A percentile compares a stretch with the other conserved stretches of the same genome.
Conservation (phyloP, 2,329 filamentous ascomycete genomes). For the Dryadomyces quercus-mongolicae region DNA sequence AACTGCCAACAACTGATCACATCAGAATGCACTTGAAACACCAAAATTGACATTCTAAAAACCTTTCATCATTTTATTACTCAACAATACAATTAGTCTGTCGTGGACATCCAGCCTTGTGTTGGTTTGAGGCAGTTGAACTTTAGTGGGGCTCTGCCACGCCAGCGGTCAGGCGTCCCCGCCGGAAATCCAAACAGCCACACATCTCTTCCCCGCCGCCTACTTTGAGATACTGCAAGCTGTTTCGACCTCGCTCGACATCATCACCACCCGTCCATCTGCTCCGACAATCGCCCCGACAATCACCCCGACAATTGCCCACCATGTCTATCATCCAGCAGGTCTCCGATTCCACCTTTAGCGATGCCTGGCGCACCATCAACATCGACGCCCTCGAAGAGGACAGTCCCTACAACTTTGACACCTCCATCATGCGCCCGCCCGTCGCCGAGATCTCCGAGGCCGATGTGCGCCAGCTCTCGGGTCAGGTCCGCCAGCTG, state of each 20-base stretch:
- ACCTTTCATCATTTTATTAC: too few relatives aligned
- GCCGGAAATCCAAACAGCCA: too few relatives aligned
- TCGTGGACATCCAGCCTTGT: too few relatives aligned
- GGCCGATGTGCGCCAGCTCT: slow-evolving; percentile 64
- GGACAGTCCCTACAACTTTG: slow-evolving; percentile 85
- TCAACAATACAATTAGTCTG: too few relatives aligned
- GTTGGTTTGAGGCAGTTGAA: too few relatives aligned
- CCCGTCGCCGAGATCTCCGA: slow-evolving; percentile 63
- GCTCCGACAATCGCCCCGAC: not conserved
- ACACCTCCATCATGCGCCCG: slow-evolving; percentile 71
- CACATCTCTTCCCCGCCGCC: too few relatives aligned
- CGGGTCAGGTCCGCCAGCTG: slow-evolving; percentile 75
- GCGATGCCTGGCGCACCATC: slow-evolving; percentile 72
- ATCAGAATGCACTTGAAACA: too few relatives aligned
- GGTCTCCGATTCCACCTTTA: slow-evolving; percentile 45
- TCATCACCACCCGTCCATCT: not conserved
- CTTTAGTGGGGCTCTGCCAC: too few relatives aligned
- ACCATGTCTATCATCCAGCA: slow-evolving; percentile 57
- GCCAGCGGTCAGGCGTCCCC: too few relatives aligned
- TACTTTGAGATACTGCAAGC: too few relatives aligned
- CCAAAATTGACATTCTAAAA: too few relatives aligned
- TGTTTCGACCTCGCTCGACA: not conserved
- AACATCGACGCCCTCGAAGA: slow-evolving; percentile 87
- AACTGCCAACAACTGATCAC: too few relatives aligned
- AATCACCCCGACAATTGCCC: not conserved